Percentiles rank a stretch among this genome's conserved stretches.
phyloP scores from a whole-genome alignment of 192 early-diverging fungal genomes.

The Coemansia aciculifera region DNA sequence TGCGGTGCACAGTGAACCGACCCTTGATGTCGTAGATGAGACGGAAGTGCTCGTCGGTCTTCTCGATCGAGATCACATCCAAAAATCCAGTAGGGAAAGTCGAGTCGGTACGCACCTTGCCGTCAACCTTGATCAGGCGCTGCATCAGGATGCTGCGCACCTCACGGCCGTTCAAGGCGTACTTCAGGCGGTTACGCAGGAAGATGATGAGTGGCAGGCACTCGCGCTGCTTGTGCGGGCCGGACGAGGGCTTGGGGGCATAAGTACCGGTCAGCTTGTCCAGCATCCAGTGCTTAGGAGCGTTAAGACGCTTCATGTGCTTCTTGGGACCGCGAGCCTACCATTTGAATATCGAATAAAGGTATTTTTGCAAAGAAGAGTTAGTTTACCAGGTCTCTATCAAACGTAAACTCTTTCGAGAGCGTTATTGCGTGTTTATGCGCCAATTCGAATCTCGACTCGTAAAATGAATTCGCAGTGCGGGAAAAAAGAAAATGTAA shows the following conservation, averaged over 20 bases:
- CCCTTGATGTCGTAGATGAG: constrained; percentile 99
- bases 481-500: neutral
- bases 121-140: constrained; percentile 98
- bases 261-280: constrained; percentile 98
- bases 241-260: constrained; percentile 93
- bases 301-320: constrained; percentile 99
- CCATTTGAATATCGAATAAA: neutral
- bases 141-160: constrained; percentile 96
- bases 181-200: constrained; percentile 99
- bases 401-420: neutral
- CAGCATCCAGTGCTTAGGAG: constrained; percentile 99
- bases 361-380: neutral
- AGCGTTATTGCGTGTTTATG: neutral
- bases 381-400: neutral
- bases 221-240: constrained; percentile 99
- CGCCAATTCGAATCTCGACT: neutral
- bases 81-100: constrained; percentile 98
- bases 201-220: constrained; percentile 97
- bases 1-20: constrained; percentile 99
- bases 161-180: constrained; percentile 97
- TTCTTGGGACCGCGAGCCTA: constrained; percentile 94
- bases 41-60: constrained; percentile 99
- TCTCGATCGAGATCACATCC: constrained; percentile 66
- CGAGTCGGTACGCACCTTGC: constrained; percentile 94
- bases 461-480: neutral